Base-by-base conservation (phyloP, 306 rosid genomes). In the Hippophae tibetana region DNA sequence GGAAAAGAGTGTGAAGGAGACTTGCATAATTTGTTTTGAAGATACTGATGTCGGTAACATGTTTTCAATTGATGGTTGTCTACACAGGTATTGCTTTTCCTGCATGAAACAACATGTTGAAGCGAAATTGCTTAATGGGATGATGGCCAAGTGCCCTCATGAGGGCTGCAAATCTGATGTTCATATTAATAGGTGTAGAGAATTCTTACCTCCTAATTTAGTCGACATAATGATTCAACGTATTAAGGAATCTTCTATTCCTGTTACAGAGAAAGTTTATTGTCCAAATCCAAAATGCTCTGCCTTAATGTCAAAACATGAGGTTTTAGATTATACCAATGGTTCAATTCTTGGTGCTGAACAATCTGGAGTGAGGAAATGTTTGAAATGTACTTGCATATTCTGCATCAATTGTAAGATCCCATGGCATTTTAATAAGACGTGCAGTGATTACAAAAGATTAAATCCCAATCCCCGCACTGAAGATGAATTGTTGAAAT, bases 41-140 rank as follows among this genome's bases (percentile, higher is more conserved):
- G 95, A 81, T 66, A 58, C 71, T 45, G 82, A 77, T 65, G 57
- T 47, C 53, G 64, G 49, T 76, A 60, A 56, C 52, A 66, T 89
- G 72, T 77, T 89, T 70, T 74, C 81, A 0, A 80, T 89, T 48
- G 90, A 78, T 75, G 89, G 72, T 50, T 89, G 97, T 69, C 73
- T 63, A 6, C 97, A 89, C 76, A 65, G 77, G 45, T 89, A 73
- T 66, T 89, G 96, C 80, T 72, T 77, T 62, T 75, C 94, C 18
- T 89, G 97, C 75, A 79, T 86, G 90, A 83, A 78, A 66, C 89
- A 78, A 56, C 89, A 89, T 61, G 84, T 83, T 43, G 97, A 86
- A 70, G 90, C 76, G 67, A 81, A 83, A 73, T 75, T 86, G 67
- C 85, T 81, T 49, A 61, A 72, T 27, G 90, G 89, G 57, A 75